Conservation (phyloP, 345 rosid species). For the Camelina sativa region DNA sequence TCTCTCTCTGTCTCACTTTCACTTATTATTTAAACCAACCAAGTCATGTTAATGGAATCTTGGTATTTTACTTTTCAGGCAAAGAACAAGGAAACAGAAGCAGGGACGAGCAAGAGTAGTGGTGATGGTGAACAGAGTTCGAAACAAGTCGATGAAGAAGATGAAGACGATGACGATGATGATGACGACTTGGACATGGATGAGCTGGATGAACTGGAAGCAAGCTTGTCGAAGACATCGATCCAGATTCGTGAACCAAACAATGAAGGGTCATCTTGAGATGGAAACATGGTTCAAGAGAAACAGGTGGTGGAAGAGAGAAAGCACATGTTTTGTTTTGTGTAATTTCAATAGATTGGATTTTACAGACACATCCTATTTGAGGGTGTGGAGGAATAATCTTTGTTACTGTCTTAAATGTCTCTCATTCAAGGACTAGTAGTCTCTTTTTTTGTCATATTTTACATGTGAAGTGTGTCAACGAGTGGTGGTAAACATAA, state of each 20-base stretch:
- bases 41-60: constrained; percentile 32
- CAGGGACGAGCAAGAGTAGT: constrained; percentile 45
- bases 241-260: constrained; percentile 60
- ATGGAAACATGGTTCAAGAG: constrained; percentile 21
- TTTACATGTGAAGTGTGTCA: no score
- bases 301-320: not conserved
- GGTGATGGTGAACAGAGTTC: constrained; percentile 35
- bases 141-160: constrained; percentile 33
- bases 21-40: not conserved
- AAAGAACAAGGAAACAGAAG: constrained; percentile 43
- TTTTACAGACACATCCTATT: constrained; percentile 25
- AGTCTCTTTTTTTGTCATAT: not conserved
- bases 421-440: constrained; percentile 8
- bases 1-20: not conserved
- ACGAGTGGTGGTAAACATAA: no score
- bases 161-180: constrained; percentile 21
- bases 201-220: constrained; percentile 82
- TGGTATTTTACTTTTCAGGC: constrained; percentile 30
- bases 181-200: constrained; percentile 76
- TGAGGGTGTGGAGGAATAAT: constrained; percentile 36
- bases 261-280: constrained; percentile 41
- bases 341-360: constrained; percentile 42
- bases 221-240: constrained; percentile 73
- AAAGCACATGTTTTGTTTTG: constrained; percentile 42
- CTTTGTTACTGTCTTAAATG: constrained; percentile 28